Base-by-base conservation (phyloP, 129 eudicot species). In the Mikania micrantha region DNA sequence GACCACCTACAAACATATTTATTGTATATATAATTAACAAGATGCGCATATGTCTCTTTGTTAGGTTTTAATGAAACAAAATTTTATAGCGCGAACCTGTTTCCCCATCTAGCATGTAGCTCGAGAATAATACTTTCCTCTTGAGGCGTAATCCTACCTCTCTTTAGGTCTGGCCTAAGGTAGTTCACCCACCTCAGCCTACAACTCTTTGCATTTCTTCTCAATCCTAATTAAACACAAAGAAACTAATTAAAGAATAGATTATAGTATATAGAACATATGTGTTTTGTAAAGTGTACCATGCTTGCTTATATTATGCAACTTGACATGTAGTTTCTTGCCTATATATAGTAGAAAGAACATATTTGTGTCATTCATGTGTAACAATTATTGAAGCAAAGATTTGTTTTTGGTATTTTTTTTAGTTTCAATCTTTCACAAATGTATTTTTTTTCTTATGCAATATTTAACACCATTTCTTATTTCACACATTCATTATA, bases 151-250 rank as follows among this genome's bases (percentile, higher is more conserved):
- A 91, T 91, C 82, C 81, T 85, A 2, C 98, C 94, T 72, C 94
- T 88, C 84, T 91, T 91, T 4, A 91, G 79, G 67, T 88, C 96
- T 19, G 98, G 98, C 71, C 96, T 83, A 35, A 88, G 79, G 82
- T 88, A 91, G 72, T 91, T 91, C 73, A 91, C 98, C 98, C 97
- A 91, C 64, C 97, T 79, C 70, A 91, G 22, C 73, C 97, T 85
- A 59, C 97, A 91, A 20, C 97, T 91, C 58, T 91, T 91, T 4
- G 96, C 98, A 78, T 88, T 91, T 74, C 98, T 88, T 47, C 78
- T 85, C 74, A 91, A 53, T 42, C 98, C 98, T n/a, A n/a, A n/a
- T n/a, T 91, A 40, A 25, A 70, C 22, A 52, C 12, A 32, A 39
- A 12, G 9, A 63, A 28, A 69, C 15, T 29, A 21, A 64, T 8